Base-by-base conservation (phyloP, 345 rosid species). In the Mallotus nudiflorus region DNA sequence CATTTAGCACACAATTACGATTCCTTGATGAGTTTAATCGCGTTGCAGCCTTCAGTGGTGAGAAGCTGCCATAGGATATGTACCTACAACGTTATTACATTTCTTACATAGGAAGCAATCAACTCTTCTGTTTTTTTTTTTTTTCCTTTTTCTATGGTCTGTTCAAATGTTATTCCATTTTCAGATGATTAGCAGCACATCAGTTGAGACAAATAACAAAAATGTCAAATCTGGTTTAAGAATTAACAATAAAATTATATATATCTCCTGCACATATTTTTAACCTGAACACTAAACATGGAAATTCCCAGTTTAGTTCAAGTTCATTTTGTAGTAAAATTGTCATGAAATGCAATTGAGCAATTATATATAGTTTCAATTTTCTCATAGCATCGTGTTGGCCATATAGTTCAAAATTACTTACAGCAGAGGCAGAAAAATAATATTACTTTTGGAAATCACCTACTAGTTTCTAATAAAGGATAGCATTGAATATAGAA, bases 11-110 rank as follows among this genome's bases (percentile, higher is more conserved):
- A 71, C 25, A 45, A 66, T 67, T 66, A 68, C 48, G 61, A 35
- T 59, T 78, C 57, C 73, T 75, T 61, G 81, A 78, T 57, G 73
- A 69, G 71, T 71, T 71, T 20, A 58, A 75, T 62, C 59, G 74
- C 76, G 82, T 82, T 46, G 76, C 67, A 67, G 69, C 74, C 53
- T 82, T 90, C 77, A 71, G 69, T 15, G 83, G 80, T 65, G 88
- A 73, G 62, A 77, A 68, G 77, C 68, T 75, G 56, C 73, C 79
- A 74, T 78, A 53, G 42, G 75, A 74, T 66, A 66, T 68, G 52
- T 37, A 61, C 69, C 87, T 87, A 61, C 45, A 33, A 53, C 40
- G 29, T 51, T 70, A 45, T 59, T 28, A 69, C 53, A 22, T 57
- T 22, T 14, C 49, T 66, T 19, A 70, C 44, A 53, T 22, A 31